These are phyloP conservation scores for Solanum dulcamara DNA, from an alignment of 257 asterid genomes.

Conservation along the genomic window DNA sequence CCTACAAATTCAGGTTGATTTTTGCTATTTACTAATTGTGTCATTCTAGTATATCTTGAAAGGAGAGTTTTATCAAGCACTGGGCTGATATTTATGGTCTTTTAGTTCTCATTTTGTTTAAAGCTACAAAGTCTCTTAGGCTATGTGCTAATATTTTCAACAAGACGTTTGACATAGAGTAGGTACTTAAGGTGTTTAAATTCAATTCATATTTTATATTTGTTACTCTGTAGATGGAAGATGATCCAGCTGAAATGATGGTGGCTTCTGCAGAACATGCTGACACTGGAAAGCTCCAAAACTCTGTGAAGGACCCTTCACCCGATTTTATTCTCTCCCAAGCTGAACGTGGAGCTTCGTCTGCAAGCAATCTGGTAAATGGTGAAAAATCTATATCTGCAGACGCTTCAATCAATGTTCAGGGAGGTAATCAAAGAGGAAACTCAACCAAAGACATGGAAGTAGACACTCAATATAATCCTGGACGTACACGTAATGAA, in stretches of 20 bases:
- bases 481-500: constrained; percentile 20
- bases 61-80: background rate
- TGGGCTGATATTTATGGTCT: background rate
- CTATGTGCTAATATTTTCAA: background rate
- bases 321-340: constrained; percentile 20
- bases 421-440: constrained; percentile 31
- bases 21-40: background rate
- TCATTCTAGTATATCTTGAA: background rate
- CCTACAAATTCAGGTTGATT: background rate
- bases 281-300: constrained; percentile 28
- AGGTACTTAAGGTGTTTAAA: constrained; percentile 5
- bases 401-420: constrained; percentile 24
- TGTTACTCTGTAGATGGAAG: constrained; percentile 56
- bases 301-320: constrained; percentile 22
- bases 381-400: constrained; percentile 20
- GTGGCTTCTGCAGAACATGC: constrained; percentile 36
- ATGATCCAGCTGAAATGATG: constrained; percentile 58
- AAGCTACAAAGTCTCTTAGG: background rate
- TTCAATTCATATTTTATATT: constrained; percentile 7
- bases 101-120: background rate
- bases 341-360: constrained; percentile 29
- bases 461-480: constrained; percentile 20
- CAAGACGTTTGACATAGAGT: background rate
- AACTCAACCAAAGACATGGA: constrained; percentile 45
- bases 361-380: constrained; percentile 20